A percentile compares a stretch with the other conserved stretches of the same genome.
Evolutionary conservation across 805 yeast species (phyloP).

Genomic region (Blastobotrys peoriensis): DNA sequence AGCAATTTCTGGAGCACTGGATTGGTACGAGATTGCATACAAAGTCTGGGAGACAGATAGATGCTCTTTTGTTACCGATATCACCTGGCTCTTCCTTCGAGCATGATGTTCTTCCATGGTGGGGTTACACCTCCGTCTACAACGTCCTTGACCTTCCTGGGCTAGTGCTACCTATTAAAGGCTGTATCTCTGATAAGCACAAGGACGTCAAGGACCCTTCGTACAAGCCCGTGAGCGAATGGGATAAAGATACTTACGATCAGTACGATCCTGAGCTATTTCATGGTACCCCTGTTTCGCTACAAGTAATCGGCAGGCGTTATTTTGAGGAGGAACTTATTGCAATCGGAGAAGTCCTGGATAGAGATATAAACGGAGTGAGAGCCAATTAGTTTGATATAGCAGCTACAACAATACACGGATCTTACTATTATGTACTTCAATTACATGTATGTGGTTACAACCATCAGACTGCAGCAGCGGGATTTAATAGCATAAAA

Average conservation of each 20-base stretch:
- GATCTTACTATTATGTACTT: no score
- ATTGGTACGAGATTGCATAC: background rate
- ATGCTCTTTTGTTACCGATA: background rate
- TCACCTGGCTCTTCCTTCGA: background rate
- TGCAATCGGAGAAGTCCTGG: slow-evolving; percentile 19
- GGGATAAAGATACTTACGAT: slow-evolving; percentile 20
- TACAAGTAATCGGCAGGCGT: slow-evolving; percentile 51
- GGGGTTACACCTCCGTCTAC: slow-evolving; percentile 15
- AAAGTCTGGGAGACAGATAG: background rate
- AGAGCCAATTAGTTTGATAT: no score
- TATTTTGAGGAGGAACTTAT: slow-evolving; percentile 55
- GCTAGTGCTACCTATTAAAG: slow-evolving; percentile 15
- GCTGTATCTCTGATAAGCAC: slow-evolving; percentile 17
- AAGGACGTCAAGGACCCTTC: background rate
- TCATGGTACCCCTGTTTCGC: slow-evolving; percentile 48
- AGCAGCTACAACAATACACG: no score
- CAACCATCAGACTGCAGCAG: no score
- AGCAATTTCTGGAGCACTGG: background rate
- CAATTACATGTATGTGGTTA: no score
- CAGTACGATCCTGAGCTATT: slow-evolving; percentile 43
- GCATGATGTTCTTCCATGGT: background rate
- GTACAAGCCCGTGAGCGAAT: slow-evolving; percentile 7
- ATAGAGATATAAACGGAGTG: background rate
- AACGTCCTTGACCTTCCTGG: slow-evolving; percentile 20
- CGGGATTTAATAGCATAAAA: no score